Percentiles rank a stretch among this genome's conserved stretches.
These are phyloP conservation scores for Rhizoclosmatium sp. DNA, from an alignment of 192 early-diverging fungal species.

Conservation along the genomic window DNA sequence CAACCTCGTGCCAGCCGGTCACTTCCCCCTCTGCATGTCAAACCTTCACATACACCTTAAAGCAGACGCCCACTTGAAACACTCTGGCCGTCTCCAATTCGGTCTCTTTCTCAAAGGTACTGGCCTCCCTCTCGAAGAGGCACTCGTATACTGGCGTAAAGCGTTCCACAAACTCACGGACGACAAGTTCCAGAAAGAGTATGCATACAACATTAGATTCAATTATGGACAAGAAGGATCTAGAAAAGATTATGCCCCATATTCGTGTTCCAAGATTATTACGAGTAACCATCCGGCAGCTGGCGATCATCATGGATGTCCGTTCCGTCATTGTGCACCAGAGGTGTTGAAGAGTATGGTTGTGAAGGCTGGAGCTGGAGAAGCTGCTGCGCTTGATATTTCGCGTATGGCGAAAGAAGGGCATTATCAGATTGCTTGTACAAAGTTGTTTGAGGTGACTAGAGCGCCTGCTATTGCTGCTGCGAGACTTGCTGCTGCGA, in stretches of 20 bases:
- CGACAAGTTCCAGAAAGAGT: conserved; percentile 91
- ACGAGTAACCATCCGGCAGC: conserved; percentile 76
- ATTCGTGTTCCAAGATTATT: conserved; percentile 87
- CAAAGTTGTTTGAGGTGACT: conserved; percentile 82
- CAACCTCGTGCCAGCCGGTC: conserved; percentile 53
- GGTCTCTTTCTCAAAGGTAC: conserved; percentile 96
- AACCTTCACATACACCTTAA: conserved; percentile 76
- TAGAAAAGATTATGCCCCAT: conserved; percentile 66
- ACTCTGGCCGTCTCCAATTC: conserved; percentile 88
- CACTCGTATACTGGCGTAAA: conserved; percentile 89
- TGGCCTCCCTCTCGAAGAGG: conserved; percentile 87
- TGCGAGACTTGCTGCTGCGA: neutral
- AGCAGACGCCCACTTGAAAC: conserved; percentile 81
- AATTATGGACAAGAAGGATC: conserved; percentile 96
- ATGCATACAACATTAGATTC: conserved; percentile 95
- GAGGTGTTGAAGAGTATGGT: conserved; percentile 72
- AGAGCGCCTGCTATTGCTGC: conserved; percentile 36
- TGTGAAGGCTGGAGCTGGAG: conserved; percentile 61
- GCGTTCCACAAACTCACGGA: conserved; percentile 83
- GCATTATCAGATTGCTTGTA: conserved; percentile 96
- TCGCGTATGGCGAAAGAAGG: conserved; percentile 67
- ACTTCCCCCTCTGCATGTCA: conserved; percentile 95
- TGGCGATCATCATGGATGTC: conserved; percentile 94
- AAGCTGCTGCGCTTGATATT: conserved; percentile 71
- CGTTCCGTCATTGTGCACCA: conserved; percentile 83